These are phyloP conservation scores for Phytophthora hybrid DNA, from an alignment of 352 stramenopile species.

Conservation along the genomic window DNA sequence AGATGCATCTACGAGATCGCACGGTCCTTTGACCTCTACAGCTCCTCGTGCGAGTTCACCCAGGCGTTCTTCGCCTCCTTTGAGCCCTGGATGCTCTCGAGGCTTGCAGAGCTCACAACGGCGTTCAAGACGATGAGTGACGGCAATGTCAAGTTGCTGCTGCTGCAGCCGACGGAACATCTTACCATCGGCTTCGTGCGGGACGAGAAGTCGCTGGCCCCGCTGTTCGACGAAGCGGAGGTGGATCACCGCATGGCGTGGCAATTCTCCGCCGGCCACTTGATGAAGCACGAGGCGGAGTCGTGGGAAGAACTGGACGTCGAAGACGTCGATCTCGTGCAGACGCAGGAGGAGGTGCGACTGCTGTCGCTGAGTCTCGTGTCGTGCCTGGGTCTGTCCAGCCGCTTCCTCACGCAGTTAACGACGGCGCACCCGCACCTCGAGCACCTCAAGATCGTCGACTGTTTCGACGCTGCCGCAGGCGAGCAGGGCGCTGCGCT, in stretches of 20 bases:
- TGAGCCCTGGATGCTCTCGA: constrained; percentile 83
- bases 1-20: constrained; percentile 83
- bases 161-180: constrained; percentile 64
- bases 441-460: constrained; percentile 66
- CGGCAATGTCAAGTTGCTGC: constrained; percentile 65
- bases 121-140: constrained; percentile 81
- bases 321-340: constrained; percentile 72
- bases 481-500: constrained; percentile 51
- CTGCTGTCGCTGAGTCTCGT: constrained; percentile 74
- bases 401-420: constrained; percentile 56
- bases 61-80: constrained; percentile 70
- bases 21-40: constrained; percentile 79
- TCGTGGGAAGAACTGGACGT: constrained; percentile 80
- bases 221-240: constrained; percentile 48
- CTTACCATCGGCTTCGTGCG: constrained; percentile 80
- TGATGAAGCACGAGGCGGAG: constrained; percentile 55
- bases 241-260: constrained; percentile 53
- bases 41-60: constrained; percentile 63
- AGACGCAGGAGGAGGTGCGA: constrained; percentile 60
- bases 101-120: constrained; percentile 64
- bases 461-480: constrained; percentile 72
- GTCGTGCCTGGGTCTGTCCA: constrained; percentile 68
- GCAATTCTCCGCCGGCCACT: constrained; percentile 38
- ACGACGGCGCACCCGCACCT: constrained; percentile 57
- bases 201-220: constrained; percentile 56